phyloP scores from a whole-genome alignment of 2,329 filamentous ascomycete genomes.

The Grosmannia clavigera region DNA sequence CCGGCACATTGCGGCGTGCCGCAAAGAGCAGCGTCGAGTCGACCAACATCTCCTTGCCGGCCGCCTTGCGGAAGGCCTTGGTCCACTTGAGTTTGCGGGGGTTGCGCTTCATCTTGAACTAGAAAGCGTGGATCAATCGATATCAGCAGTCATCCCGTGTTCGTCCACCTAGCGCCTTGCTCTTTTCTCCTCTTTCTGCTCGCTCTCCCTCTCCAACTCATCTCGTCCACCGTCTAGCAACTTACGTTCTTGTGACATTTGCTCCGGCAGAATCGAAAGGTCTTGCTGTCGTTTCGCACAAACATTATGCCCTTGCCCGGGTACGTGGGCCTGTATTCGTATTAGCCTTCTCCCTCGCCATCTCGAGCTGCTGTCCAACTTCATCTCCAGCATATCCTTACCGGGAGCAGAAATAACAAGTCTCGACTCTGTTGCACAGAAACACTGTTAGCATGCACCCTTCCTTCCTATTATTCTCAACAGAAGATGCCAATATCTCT shows the following conservation, averaged over 20 bases:
- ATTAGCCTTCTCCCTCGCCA: conserved; percentile 40
- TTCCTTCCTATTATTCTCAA: background rate
- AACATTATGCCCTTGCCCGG: conserved; percentile 45
- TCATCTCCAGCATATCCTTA: conserved; percentile 11
- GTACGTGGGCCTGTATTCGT: conserved; percentile 28
- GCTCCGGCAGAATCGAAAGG: conserved; percentile 47
- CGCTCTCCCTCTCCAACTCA: too few relatives aligned
- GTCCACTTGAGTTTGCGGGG: conserved; percentile 96
- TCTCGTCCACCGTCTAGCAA: background rate
- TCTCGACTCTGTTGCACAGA: conserved; percentile 37
- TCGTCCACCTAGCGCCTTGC: background rate
- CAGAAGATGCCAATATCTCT: background rate
- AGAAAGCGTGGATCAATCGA: background rate
- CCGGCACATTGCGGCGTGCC: conserved; percentile 82
- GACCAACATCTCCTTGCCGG: conserved; percentile 81
- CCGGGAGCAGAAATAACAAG: conserved; percentile 61
- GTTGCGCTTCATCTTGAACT: conserved; percentile 98
- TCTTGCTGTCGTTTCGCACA: conserved; percentile 36
- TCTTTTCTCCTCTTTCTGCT: background rate
- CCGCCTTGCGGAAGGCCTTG: conserved; percentile 76
- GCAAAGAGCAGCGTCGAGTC: conserved; percentile 90
- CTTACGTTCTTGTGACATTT: conserved; percentile 49
- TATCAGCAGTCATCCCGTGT: background rate
- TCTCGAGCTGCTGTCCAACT: conserved; percentile 20
- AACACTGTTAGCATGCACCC: background rate